Evolutionary conservation across 2,329 filamentous ascomycete species (phyloP).

Genomic region (Diaporthe vexans): DNA sequence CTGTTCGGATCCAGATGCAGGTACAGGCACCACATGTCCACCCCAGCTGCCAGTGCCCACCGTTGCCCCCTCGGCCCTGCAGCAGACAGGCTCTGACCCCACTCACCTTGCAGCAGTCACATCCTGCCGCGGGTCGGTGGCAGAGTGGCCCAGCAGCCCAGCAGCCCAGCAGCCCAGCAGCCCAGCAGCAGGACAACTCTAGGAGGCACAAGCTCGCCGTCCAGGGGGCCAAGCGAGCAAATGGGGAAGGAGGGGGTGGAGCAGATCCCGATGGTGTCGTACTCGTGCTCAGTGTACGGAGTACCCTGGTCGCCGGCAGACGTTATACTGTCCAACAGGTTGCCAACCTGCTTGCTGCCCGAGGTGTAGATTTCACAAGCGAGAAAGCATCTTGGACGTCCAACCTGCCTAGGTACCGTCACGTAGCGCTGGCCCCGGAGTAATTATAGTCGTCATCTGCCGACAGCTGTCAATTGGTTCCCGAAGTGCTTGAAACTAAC

Average conservation of each 20-base stretch:
- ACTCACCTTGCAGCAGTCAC: conserved; percentile 4
- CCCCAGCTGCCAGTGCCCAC: neutral
- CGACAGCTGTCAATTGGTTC: conserved; percentile 10
- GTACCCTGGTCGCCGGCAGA: neutral
- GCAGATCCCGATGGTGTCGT: neutral
- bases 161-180: too few species aligned
- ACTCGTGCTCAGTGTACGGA: neutral
- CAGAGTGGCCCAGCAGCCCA: too few species aligned
- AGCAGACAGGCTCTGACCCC: neutral
- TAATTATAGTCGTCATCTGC: neutral
- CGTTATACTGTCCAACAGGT: too few species aligned
- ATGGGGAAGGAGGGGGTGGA: neutral
- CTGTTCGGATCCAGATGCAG: conserved; percentile 3
- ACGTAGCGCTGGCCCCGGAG: neutral
- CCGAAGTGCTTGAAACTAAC: conserved; percentile 3
- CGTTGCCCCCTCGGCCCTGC: neutral
- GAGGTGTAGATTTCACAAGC: conserved; percentile 7
- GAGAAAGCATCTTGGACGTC: neutral
- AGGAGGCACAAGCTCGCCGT: too few species aligned
- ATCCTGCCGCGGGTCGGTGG: too few species aligned
- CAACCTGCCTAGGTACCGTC: neutral
- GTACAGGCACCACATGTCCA: neutral
- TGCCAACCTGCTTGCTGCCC: neutral
- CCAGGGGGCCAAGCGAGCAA: neutral
- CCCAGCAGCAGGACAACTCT: too few species aligned